Evolutionary conservation across 1,139 yeast species (phyloP), one percentile per base, ranked within the genome.

Genomic region (Meyerozyma sp.): DNA sequence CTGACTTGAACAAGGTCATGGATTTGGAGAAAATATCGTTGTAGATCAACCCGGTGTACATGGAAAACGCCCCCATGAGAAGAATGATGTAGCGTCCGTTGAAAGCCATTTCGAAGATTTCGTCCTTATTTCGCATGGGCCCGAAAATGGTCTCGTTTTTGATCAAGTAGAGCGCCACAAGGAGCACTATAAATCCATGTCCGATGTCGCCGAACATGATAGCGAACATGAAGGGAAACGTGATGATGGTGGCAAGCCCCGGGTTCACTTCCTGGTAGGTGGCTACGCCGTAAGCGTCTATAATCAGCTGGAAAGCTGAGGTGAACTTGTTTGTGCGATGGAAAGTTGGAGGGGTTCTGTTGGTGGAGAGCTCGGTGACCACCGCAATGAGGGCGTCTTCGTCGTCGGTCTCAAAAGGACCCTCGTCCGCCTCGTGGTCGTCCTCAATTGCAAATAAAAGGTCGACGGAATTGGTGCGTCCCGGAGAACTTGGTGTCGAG

Each of bases 171-270:
- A 81, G 61, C 8, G 95, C 95, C 9, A 87, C 91, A 50, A 88
- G 63, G 39, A 82, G 70, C 55, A 94, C 73, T 48, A 94, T 77
- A 44, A 89, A 70, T 14, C 98, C 98, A 63, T 93, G 99, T 4
- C 99, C 99, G 49, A 91, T 66, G 68, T 93, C 99, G 65, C 98
- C 99, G 74, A 93, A 93, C 99, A 93, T 93, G 54, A 94, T 87
- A 32, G 98, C 97, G 71, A 93, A 93, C 96, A 93, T 89, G 65
- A 94, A 93, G 11, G 99, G 99, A 69, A 93, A 93, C 0, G 99
- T 93, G 30, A 93, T 86, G 40, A 91, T 79, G 0, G 99, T 88
- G 4, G 98, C 95, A 51, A 93, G 73, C 44, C 96, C 98, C 2
- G 98, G 97, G 58, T 93, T 93, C 32, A 93, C 94, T 63, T 93